Percentiles rank a stretch among this genome's conserved stretches.
Evolutionary conservation across 148 eudicot species (phyloP).

Genomic region (Gaultheria prostrata): DNA sequence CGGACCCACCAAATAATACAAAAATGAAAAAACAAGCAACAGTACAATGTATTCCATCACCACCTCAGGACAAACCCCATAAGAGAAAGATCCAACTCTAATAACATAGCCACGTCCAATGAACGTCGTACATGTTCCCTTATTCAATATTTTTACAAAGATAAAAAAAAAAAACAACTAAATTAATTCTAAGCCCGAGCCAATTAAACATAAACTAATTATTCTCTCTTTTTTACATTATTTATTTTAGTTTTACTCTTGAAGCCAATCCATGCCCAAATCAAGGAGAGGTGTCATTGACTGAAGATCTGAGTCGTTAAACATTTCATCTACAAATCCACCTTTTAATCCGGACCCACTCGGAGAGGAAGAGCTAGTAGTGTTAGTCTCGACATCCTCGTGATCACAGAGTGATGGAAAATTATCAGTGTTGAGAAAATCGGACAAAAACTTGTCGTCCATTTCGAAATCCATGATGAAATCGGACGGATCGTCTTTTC

Average conservation of each 20-base stretch:
- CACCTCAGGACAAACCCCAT: background rate
- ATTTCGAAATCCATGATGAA: slow-evolving; percentile 9
- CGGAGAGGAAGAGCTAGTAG: background rate
- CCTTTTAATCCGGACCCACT: background rate
- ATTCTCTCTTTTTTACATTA: background rate
- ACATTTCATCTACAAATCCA: background rate
- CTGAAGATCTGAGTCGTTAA: background rate
- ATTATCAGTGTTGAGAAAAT: slow-evolving; percentile 7
- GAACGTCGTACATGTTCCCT: background rate
- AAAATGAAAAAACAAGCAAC: background rate
- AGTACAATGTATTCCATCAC: too few species aligned
- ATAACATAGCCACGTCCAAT: background rate
- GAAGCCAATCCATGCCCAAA: background rate
- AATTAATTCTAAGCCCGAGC: background rate
- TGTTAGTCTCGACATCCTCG: background rate
- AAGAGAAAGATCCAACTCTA: background rate
- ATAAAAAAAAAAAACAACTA: background rate
- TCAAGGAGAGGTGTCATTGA: slow-evolving; percentile 2
- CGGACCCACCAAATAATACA: background rate
- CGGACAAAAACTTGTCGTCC: slow-evolving; percentile 22
- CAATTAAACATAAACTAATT: background rate
- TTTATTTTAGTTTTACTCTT: background rate
- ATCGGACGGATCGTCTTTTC: background rate
- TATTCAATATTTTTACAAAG: background rate
- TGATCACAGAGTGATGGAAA: background rate